Evolutionary conservation across 2,329 filamentous ascomycete genomes (phyloP).

Genomic region (Blumeriella jaapii): DNA sequence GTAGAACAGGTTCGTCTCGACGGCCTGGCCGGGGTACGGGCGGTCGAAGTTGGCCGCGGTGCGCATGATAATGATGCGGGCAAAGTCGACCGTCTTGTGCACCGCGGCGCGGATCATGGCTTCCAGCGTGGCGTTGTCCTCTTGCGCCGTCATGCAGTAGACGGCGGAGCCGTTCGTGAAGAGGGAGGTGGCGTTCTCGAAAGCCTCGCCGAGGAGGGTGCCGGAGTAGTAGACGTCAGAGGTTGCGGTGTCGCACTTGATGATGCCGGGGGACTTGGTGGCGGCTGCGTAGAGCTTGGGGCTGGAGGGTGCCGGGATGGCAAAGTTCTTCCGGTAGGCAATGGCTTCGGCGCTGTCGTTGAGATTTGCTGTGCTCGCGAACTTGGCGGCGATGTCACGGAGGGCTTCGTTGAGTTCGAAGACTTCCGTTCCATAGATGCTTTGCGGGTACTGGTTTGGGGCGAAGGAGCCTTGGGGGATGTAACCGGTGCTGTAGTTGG

Average conservation of each 20-base stretch:
- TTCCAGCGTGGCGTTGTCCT: conserved; percentile 60
- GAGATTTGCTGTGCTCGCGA: conserved; percentile 41
- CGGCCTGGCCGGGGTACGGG: conserved; percentile 44
- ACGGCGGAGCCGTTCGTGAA: conserved; percentile 56
- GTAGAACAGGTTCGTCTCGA: conserved; percentile 47
- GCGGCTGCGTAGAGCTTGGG: conserved; percentile 31
- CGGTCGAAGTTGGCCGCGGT: conserved; percentile 63
- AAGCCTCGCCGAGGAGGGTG: conserved; percentile 45
- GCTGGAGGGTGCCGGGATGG: conserved; percentile 32
- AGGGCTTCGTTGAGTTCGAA: conserved; percentile 53
- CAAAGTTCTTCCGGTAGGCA: conserved; percentile 44
- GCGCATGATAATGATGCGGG: conserved; percentile 55
- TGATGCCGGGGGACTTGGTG: conserved; percentile 39
- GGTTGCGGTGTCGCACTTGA: conserved; percentile 56
- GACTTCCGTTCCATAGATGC: conserved; percentile 57
- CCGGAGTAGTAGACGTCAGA: conserved; percentile 65
- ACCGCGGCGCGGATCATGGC: conserved; percentile 49
- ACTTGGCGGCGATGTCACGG: conserved; percentile 38
- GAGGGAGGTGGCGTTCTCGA: conserved; percentile 50
- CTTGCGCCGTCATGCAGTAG: conserved; percentile 63
- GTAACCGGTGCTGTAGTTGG: conserved; percentile 56
- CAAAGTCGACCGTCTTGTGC: conserved; percentile 49
- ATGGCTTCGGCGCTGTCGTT: conserved; percentile 38
- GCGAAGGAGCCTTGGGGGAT: conserved; percentile 47
- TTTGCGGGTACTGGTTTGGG: conserved; percentile 45